Evolutionary conservation across 108 stramenopile species (phyloP).

Genomic region (Cyclostephanos invisitatus): DNA sequence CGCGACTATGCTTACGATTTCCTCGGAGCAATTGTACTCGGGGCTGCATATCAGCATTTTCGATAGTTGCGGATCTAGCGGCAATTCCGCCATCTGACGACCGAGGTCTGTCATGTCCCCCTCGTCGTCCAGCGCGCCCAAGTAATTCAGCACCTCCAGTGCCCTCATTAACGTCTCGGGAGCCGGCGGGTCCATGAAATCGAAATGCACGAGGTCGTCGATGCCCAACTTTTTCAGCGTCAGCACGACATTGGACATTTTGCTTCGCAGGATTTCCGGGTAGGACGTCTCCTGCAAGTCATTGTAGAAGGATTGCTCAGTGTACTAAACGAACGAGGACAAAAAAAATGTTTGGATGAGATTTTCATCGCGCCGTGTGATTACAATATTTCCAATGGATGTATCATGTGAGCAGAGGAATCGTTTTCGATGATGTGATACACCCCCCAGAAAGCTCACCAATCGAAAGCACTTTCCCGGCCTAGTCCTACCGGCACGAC

Average conservation of each 20-base stretch:
- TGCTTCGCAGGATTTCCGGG: conserved; percentile 96
- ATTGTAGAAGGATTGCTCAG: conserved; percentile 93
- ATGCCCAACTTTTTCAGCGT: conserved; percentile 98
- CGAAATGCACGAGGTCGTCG: conserved; percentile 98
- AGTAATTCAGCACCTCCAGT: conserved; percentile 95
- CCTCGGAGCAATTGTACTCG: conserved; percentile 95
- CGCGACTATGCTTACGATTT: conserved; percentile 96
- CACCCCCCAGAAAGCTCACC: no score
- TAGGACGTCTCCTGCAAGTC: conserved; percentile 99
- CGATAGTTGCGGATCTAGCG: conserved; percentile 89
- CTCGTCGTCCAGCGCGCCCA: conserved; percentile 98
- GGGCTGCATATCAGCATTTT: conserved; percentile 94
- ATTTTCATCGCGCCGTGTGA: no score
- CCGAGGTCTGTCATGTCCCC: conserved; percentile 96
- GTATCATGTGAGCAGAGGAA: no score
- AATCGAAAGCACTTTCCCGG: conserved; percentile 99
- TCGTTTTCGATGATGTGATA: no score
- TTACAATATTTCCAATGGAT: no score
- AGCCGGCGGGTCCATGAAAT: conserved; percentile 99
- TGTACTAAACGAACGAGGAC: conserved; percentile 58
- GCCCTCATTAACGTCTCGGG: conserved; percentile 99
- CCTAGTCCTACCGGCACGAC: conserved; percentile 97
- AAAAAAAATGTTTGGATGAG: no score
- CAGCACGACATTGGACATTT: conserved; percentile 93
- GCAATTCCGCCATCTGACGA: conserved; percentile 97